Base-by-base conservation (phyloP, 495 filamentous ascomycete species). In the Terfezia claveryi region DNA sequence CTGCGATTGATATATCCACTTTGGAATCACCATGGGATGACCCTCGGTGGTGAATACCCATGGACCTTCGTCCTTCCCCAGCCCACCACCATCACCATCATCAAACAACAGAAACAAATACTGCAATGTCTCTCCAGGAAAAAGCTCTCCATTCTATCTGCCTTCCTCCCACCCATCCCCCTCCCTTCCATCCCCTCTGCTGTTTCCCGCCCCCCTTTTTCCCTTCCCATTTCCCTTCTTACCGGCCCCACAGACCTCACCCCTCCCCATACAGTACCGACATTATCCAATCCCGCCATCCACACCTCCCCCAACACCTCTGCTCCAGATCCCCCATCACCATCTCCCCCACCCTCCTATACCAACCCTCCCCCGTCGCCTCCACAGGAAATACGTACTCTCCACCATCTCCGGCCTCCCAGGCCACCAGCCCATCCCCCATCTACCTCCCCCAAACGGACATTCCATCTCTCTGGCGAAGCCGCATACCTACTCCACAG, bases 121-220 rank as follows among this genome's bases (percentile, higher is more conserved):
- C 67, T 95, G 94, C 54, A 84, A 80, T 0, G 91, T 98, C 68
- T 98, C 91, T 4, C 92, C 87, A 96, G 73, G 66, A 94, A 96
- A 72, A 98, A 98, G 67, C 91, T 96, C 70, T 98, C 91, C 91
- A 98, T 98, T 16, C 91, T 81, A 64, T 98, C 91, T 62, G 76
- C 88, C 64, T 82, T 80, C 66, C 95, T 84, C 0, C 89, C 92
- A 0, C 27, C 27, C 27, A 1, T 32, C 27, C 27, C n/a, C 27
- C 95, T 84, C 0, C 89, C 92, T 32, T 7, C 27, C 27, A 32
- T 32, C 27, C 27, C 27, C 27, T 32, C 27, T 7, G 27, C 27
- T 32, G 4, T 32, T 32, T 7, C 7, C 27, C 27, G 7, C 1
- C 27, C 27, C 20, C 20, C 20, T 2, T 20, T 20, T 20, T 2